Evolutionary conservation across 805 yeast species (phyloP).

Genomic region (Maudiozyma saulgeensis): DNA sequence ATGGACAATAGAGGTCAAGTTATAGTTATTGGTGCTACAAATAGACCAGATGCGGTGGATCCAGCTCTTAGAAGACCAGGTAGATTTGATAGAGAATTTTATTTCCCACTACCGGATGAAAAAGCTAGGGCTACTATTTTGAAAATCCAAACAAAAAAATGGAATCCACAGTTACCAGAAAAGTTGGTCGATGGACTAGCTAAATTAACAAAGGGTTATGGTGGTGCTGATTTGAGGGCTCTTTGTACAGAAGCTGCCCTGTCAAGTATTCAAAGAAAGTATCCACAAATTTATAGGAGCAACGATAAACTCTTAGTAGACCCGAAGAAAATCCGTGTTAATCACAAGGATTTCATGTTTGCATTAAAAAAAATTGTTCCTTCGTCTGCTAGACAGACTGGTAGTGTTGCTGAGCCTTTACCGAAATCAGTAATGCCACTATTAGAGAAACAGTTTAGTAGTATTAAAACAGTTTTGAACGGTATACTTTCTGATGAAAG

Average conservation of each 20-base stretch:
- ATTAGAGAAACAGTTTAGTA: constrained; percentile 40
- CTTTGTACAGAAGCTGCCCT: constrained; percentile 93
- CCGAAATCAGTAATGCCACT: constrained; percentile 66
- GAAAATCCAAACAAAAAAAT: constrained; percentile 75
- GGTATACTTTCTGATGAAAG: constrained; percentile 48
- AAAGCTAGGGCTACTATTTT: constrained; percentile 72
- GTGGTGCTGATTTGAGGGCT: constrained; percentile 95
- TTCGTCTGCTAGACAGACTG: constrained; percentile 78
- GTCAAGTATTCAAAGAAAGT: constrained; percentile 80
- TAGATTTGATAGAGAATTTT: constrained; percentile 92
- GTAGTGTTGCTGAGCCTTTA: constrained; percentile 63
- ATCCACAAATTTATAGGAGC: constrained; percentile 83
- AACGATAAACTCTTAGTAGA: constrained; percentile 65
- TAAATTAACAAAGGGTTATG: constrained; percentile 82
- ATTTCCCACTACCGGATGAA: constrained; percentile 84
- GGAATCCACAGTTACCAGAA: constrained; percentile 66
- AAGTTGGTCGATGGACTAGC: constrained; percentile 61
- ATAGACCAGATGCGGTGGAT: constrained; percentile 96
- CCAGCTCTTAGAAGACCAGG: constrained; percentile 97
- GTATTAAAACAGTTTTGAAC: constrained; percentile 40
- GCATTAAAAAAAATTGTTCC: constrained; percentile 86
- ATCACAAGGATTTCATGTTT: constrained; percentile 73
- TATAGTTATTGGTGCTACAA: constrained; percentile 95
- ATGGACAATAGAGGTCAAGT: constrained; percentile 99
- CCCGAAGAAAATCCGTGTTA: constrained; percentile 60